Evolutionary conservation across 768 basidiomycete genomes (phyloP), one percentile per base, ranked within the genome.

Genomic region (Auricularia auricula-judae): DNA sequence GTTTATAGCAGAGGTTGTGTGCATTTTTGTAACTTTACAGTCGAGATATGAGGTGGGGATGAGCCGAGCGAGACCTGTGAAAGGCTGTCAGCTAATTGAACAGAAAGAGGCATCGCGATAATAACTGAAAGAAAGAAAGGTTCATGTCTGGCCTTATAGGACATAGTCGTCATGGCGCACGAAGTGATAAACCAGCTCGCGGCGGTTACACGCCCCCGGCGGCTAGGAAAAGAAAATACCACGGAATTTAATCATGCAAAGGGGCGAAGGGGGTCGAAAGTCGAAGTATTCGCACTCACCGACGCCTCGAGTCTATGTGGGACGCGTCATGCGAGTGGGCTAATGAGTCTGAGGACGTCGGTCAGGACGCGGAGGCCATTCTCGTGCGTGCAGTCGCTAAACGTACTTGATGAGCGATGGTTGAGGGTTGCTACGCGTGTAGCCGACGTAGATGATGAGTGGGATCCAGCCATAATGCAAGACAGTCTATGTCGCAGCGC

Each of bases 391-490:
- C 34, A 64, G 35, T 39, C 64, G 63, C 29, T 29, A 4, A n/a
- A 84, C 91, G 70, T 63, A 96, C 94, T 97, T 95, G 76, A 96
- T 96, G 71, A 98, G 79, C 44, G 93, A 93, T 21, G 95, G 95
- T 70, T 94, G 92, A 36, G 95, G 95, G 72, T 89, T 92, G 72
- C 92, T 94, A 69, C 89, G 81, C 63, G 89, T 91, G 79, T 91
- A 97, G 42, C 95, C 96, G 72, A 97, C 83, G 75, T 94, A 97
- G 71, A 98, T 95, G 72, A 98, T 92, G 73, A 95, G 78, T 36
- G 96, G 96, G 71, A 98, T 93, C 93, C 95, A 98, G 68, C 87
- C 88, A 70, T 94, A 97, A 77, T 97, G 93, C 63, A 97, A 73
- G 70, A 94, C 82, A 65, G 89, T 93, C 94, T 97, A 71, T 29